Conservation (phyloP, 805 yeast species). For the Candida ovalis region DNA sequence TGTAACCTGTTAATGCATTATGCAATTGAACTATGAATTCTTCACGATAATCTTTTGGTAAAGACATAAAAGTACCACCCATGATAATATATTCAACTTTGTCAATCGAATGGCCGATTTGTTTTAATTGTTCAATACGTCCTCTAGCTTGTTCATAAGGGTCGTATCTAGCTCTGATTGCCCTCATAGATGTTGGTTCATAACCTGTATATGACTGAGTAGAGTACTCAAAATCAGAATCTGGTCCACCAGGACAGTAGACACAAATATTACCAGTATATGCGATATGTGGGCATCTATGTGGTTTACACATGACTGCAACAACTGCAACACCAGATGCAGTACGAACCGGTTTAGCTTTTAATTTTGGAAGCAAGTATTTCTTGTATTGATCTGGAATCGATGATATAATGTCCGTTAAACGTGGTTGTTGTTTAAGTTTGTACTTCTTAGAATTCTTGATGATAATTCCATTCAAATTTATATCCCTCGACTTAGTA, state of each 20-base stretch:
- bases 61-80: constrained; percentile 99
- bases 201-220: constrained; percentile 98
- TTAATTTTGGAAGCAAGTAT: constrained; percentile 83
- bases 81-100: constrained; percentile 96
- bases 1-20: constrained; percentile 91
- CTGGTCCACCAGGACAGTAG: constrained; percentile 99
- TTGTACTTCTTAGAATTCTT: constrained; percentile 86
- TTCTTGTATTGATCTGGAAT: constrained; percentile 96
- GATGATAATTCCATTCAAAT: constrained; percentile 84
- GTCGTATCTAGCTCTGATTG: constrained; percentile 97
- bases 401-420: constrained; percentile 91
- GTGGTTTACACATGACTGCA: constrained; percentile 99
- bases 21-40: constrained; percentile 84
- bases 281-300: constrained; percentile 98
- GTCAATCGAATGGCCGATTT: constrained; percentile 93
- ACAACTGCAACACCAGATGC: constrained; percentile 99
- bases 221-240: constrained; percentile 94
- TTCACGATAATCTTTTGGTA: constrained; percentile 87
- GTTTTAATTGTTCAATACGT: constrained; percentile 91
- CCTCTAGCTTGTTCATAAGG: constrained; percentile 99
- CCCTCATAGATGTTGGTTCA: constrained; percentile 98
- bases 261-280: constrained; percentile 98
- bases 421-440: constrained; percentile 85
- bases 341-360: constrained; percentile 98
- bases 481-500: constrained; percentile 71